These are phyloP conservation scores for Ettlia oleoabundans DNA, from an alignment of 139 green algal species.

Conservation along the genomic window DNA sequence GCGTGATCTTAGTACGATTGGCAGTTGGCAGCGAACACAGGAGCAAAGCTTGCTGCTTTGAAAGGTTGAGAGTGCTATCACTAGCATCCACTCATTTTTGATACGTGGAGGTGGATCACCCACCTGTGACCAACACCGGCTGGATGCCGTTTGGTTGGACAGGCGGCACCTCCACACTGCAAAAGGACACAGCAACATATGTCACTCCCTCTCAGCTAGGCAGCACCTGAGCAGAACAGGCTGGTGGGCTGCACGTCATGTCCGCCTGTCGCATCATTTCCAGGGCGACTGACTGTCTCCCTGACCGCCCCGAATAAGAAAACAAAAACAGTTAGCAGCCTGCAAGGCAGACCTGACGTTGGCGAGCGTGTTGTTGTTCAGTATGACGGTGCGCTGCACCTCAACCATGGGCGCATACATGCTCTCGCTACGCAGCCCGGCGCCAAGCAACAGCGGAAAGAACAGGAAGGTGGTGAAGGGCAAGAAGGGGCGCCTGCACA, in stretches of 20 bases:
- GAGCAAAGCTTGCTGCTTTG: no score
- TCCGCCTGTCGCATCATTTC: no score
- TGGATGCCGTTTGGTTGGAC: background rate
- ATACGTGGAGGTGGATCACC: background rate
- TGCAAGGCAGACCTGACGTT: background rate
- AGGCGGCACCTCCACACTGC: background rate
- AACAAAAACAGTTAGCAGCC: no score
- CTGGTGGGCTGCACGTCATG: no score
- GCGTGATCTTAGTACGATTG: no score
- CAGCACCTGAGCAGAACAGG: background rate
- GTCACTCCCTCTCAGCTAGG: background rate
- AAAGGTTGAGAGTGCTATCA: no score
- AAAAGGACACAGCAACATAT: background rate
- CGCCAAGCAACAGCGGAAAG: background rate
- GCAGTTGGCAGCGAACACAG: no score
- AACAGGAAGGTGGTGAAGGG: slow-evolving; percentile 10
- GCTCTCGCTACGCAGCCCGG: background rate
- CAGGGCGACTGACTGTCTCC: no score
- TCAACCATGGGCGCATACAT: background rate
- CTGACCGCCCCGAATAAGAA: no score
- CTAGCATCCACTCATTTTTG: background rate
- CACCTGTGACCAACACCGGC: background rate
- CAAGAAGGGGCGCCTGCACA: slow-evolving; percentile 15
- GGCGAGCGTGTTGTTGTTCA: background rate
- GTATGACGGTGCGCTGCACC: background rate